Base-by-base conservation (phyloP, 495 filamentous ascomycete species). In the Penicillium coffeae region DNA sequence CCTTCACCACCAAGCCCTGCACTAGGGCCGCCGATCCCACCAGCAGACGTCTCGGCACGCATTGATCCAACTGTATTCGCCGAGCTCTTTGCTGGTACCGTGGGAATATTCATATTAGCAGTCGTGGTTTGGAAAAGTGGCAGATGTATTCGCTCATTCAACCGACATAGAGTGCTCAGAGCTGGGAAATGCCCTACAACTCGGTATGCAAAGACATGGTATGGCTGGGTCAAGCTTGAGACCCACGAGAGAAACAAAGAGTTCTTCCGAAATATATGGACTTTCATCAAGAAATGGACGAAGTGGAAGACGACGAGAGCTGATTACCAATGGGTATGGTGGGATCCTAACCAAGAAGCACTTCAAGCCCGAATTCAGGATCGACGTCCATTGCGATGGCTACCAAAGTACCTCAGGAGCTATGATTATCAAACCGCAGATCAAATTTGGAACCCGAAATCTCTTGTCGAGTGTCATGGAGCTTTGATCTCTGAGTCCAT, bases 131-230 rank as follows among this genome's bases (percentile, higher is more conserved):
- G 72, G 72, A 75, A 68, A 50, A 36, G 60, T 27, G 70, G 69
- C 10, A 48, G 51, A n/a, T 66, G 70, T 35, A 46, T 69, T 42
- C 67, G 71, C 30, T 56, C 40, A 6, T 68, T 71, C 41, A 73
- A 63, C 7, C 50, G 53, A 47, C 33, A 59, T 20, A 66, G 57
- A 51, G 63, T 75, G 30, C 45, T 72, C 19, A 14, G 51, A 35
- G 54, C 45, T 33, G 68, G 66, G 21, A 75, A 65, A 48, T 35
- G 52, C 3, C 45, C 61, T 10, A 56, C 51, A 3, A 52, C 58
- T 47, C 69, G 72, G 8, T 74, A 69, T 51, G 59, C 66, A 20
- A 65, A 59, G 37, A 75, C 70, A 12, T 75, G 72, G 72, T 75
- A 75, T 43, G 72, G 72, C 34, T 75, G 72, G 72, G 60, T 74